A percentile compares a stretch with the other conserved stretches of the same genome.
Evolutionary conservation across 768 basidiomycete genomes (phyloP).

Genomic region (Dioszegia crocea): DNA sequence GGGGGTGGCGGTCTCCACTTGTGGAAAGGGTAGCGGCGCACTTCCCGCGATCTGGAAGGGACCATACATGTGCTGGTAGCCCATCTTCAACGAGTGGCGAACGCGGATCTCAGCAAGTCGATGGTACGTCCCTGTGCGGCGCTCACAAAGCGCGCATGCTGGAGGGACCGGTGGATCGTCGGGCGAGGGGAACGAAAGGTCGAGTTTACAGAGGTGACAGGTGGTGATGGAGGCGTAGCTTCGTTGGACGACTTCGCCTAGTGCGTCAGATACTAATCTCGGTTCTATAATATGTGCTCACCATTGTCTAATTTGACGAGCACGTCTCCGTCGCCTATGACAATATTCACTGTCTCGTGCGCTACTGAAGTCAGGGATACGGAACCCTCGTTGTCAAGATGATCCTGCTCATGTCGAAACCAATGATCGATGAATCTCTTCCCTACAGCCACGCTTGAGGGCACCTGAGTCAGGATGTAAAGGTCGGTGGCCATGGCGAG

Average conservation of each 20-base stretch:
- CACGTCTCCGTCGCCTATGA: background rate
- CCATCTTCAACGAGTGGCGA: background rate
- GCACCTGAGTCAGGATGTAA: background rate
- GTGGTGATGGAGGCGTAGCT: background rate
- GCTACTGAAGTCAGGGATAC: background rate
- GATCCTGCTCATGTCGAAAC: background rate
- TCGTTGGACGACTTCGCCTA: background rate
- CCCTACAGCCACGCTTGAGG: background rate
- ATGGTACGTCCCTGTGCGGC: background rate
- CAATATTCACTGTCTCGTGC: background rate
- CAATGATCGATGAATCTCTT: background rate
- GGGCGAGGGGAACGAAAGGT: background rate
- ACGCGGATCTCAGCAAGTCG: background rate
- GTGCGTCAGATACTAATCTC: background rate
- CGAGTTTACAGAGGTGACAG: conserved; percentile 3
- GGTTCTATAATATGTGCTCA: background rate
- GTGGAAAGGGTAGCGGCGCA: background rate
- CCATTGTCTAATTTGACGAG: background rate
- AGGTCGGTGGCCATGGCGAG: background rate
- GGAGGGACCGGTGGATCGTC: background rate
- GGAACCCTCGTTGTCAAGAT: background rate
- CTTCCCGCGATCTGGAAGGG: conserved; percentile 2
- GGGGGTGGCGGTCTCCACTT: background rate
- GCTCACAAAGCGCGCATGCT: background rate
- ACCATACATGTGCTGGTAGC: conserved; percentile 7